Percentiles rank a stretch among this genome's conserved stretches.
Evolutionary conservation across 1,139 yeast species (phyloP).

Genomic region (Debaryomyces fabryi): DNA sequence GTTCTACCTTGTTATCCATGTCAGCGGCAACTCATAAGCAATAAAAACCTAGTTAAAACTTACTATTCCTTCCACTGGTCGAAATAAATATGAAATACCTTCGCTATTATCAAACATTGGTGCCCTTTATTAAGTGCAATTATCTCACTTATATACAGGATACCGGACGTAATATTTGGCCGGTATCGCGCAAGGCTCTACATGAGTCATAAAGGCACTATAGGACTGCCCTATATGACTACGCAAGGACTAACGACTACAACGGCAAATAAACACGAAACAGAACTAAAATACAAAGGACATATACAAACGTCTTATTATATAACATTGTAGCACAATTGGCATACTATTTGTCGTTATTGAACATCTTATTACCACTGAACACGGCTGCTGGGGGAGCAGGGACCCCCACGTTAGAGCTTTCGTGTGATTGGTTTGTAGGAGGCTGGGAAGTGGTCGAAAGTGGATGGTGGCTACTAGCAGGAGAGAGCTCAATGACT

Average conservation of each 20-base stretch:
- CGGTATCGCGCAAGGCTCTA: conserved; percentile 1
- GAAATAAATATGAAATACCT: conserved; percentile 4
- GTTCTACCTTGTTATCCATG: conserved; percentile 24
- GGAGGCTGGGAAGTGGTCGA: conserved; percentile 10
- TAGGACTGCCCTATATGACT: not conserved
- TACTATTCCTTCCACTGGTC: not conserved
- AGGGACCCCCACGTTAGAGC: conserved; percentile 14
- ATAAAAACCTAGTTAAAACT: not conserved
- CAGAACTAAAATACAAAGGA: conserved; percentile 1
- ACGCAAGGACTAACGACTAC: not conserved
- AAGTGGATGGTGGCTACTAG: conserved; percentile 16
- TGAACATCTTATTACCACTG: conserved; percentile 15
- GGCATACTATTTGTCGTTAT: conserved; percentile 13
- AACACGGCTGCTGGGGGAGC: conserved; percentile 21
- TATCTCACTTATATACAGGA: not conserved
- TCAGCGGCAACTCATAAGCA: conserved; percentile 3
- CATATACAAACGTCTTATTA: not conserved
- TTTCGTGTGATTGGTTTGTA: conserved; percentile 11
- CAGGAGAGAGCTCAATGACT: conserved; percentile 50
- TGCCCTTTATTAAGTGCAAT: not conserved
- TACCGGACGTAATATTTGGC: not conserved
- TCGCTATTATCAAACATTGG: conserved; percentile 6
- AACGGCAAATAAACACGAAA: not conserved
- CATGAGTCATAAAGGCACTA: not conserved
- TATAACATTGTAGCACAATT: not conserved